Percentiles rank a stretch among this genome's conserved stretches.
These are phyloP conservation scores for Lodderomyces parapsilosis DNA, from an alignment of 1,139 yeast genomes.

Conservation along the genomic window DNA sequence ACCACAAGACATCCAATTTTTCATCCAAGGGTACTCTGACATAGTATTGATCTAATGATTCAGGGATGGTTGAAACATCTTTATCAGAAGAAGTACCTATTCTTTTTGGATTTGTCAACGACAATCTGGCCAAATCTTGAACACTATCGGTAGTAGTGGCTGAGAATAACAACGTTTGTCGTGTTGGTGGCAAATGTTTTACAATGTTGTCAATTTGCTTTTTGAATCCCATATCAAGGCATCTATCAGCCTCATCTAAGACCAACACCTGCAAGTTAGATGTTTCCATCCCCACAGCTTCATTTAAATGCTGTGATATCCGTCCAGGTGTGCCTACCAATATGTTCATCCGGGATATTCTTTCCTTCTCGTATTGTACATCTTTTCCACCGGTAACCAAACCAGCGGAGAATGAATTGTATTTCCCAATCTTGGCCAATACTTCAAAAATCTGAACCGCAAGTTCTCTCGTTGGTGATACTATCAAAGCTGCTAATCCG, in stretches of 20 bases:
- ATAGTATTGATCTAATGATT: conserved; percentile 79
- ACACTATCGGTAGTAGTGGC: conserved; percentile 94
- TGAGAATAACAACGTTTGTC: conserved; percentile 87
- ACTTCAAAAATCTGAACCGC: conserved; percentile 96
- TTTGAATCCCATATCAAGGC: conserved; percentile 95
- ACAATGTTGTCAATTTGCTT: conserved; percentile 84
- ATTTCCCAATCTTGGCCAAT: conserved; percentile 75
- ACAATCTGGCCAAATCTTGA: conserved; percentile 82
- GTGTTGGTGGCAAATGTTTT: conserved; percentile 74
- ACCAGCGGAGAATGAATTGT: conserved; percentile 85
- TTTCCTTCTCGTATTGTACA: conserved; percentile 79
- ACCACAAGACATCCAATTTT: conserved; percentile 82
- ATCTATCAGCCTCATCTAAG: conserved; percentile 94
- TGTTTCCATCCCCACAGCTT: conserved; percentile 81
- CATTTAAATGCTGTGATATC: conserved; percentile 90
- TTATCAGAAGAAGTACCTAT: conserved; percentile 60
- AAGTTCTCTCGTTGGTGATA: conserved; percentile 91
- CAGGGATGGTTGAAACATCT: conserved; percentile 69
- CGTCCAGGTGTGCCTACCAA: conserved; percentile 97
- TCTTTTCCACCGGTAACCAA: conserved; percentile 97
- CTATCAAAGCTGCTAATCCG: conserved; percentile 89
- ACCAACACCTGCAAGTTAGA: conserved; percentile 79
- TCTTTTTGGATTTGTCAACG: conserved; percentile 75
- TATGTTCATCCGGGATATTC: conserved; percentile 80
- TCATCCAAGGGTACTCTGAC: conserved; percentile 71